Percentiles rank a stretch among this genome's conserved stretches.
phyloP scores from a whole-genome alignment of 768 basidiomycete species.

The Naganishia friedmannii region DNA sequence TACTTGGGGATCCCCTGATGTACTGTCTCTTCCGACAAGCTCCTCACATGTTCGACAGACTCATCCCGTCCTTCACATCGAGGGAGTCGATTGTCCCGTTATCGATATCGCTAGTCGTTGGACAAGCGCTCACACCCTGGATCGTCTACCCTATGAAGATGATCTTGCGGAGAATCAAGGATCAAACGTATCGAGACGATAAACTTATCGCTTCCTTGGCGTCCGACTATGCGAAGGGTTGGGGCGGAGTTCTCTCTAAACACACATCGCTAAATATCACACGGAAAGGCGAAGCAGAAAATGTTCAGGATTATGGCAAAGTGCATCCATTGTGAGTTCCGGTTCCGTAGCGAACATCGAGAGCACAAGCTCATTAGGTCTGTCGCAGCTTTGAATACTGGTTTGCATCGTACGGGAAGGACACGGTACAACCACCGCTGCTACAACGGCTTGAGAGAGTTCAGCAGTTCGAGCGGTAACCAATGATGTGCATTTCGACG shows the following conservation, averaged over 20 bases:
- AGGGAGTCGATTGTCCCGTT: background rate
- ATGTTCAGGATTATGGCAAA: slow-evolving; percentile 5
- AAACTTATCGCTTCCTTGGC: background rate
- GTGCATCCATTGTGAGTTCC: background rate
- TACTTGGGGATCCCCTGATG: slow-evolving; percentile 1
- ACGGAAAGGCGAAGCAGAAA: background rate
- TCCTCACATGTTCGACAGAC: background rate
- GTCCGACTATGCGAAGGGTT: background rate
- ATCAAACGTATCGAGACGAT: background rate
- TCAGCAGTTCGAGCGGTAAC: background rate
- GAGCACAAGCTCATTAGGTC: background rate
- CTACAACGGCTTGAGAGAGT: background rate
- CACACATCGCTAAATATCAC: background rate
- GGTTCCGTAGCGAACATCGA: background rate
- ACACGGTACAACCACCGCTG: background rate
- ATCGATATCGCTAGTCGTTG: background rate
- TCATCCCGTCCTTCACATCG: background rate
- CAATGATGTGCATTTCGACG: background rate
- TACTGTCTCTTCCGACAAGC: background rate
- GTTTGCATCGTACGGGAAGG: background rate
- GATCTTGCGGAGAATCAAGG: background rate
- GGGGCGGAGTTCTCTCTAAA: background rate
- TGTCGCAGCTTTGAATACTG: background rate
- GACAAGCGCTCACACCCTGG: background rate
- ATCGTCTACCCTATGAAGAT: background rate